Base-by-base conservation (phyloP, 2,329 filamentous ascomycete species). In the Stagonosporopsis cucurbitacearum region DNA sequence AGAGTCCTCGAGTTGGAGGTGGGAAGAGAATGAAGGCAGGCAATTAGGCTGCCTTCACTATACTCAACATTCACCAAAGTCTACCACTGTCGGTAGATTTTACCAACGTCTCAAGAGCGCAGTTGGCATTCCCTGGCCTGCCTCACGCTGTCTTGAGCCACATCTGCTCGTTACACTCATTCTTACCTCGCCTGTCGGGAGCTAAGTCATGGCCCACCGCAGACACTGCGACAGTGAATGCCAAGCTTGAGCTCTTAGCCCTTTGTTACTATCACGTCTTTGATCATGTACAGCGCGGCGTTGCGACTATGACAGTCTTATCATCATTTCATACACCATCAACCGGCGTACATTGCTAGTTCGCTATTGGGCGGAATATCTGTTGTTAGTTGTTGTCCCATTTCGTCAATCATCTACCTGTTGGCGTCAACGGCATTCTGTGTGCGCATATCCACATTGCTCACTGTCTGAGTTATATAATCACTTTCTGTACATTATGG, bases 1-100 rank as follows among this genome's bases (percentile, higher is more conserved):
- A 74, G 44, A 81, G 78, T 64, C 80, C 80, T 23, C 70, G 79
- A 20, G 72, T 79, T 8, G 69, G 69, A 43, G 78, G 78, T 33
- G 69, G 66, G 57, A 77, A 77, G 62, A 62, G 71, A 40, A 67
- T 73, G 59, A 74, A 74, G 58, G 65, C 56, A 15, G 65, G 62
- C 46, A 65, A 66, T 42, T 69, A 64, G 51, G 51, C 25, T 12
- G 42, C 40, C 20, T 22, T 17, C 11, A 22, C 49, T 41, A 19
- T 26, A 28, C 30, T 46, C 52, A 19, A 9, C 2, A 2, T 33
- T 30, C 4, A 17, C 13, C 23, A 23, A 2, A 17, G 15, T 11
- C 17, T 15, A 15, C 13, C 23, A 11, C 20, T 37, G n/a, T 25
- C 6, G 17, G 19, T 19, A 28, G 22, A 15, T 13, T 25, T 26